Conservation (phyloP, 2,329 filamentous ascomycete species). For the Claviceps sp. region DNA sequence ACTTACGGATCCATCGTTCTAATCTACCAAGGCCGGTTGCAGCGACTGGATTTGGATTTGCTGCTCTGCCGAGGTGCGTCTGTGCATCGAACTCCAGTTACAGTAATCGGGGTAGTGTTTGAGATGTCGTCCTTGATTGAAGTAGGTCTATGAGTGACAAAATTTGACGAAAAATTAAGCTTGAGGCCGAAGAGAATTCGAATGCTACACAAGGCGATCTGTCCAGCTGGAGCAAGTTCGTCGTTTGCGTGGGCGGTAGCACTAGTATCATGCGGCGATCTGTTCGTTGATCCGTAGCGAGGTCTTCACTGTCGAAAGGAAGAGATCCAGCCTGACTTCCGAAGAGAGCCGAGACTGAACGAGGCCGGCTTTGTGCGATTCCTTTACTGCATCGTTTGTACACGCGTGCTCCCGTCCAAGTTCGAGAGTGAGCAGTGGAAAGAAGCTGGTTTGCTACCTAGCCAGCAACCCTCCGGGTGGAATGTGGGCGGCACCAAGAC, state of each 20-base stretch:
- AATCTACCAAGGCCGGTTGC: neutral
- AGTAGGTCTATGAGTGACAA: neutral
- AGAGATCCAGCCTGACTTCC: neutral
- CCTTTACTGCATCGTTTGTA: neutral
- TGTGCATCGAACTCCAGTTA: neutral
- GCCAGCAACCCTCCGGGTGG: neutral
- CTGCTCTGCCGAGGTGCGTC: neutral
- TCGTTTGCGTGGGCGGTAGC: neutral
- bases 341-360: neutral
- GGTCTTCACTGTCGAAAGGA: neutral
- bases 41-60: neutral
- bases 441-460: neutral
- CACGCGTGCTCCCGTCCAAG: neutral
- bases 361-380: neutral
- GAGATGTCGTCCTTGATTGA: neutral
- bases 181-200: neutral
- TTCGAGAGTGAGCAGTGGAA: neutral
- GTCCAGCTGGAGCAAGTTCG: neutral
- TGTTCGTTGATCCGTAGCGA: neutral
- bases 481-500: neutral
- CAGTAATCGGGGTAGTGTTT: neutral
- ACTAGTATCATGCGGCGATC: neutral
- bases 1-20: constrained; percentile 1
- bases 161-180: neutral
- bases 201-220: neutral